Conservation (phyloP, 129 eudicot genomes). For the Solidago caesia region DNA sequence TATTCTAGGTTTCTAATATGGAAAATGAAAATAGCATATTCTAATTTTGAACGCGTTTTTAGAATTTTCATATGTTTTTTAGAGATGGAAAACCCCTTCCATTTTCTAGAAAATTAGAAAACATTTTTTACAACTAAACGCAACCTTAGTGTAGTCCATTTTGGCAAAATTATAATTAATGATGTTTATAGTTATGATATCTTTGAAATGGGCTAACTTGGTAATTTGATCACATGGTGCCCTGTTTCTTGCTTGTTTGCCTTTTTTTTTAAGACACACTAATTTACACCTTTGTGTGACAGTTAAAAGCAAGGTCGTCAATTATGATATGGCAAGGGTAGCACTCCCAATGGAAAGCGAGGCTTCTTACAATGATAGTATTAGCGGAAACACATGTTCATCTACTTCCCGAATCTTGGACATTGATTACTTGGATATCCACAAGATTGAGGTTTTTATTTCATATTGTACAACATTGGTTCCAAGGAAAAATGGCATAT, state of each 20-base stretch:
- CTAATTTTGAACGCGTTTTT: too few relatives aligned
- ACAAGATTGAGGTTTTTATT: slow-evolving; percentile 41
- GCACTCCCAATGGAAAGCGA: slow-evolving; percentile 53
- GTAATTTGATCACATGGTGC: background rate
- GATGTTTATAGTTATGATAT: too few relatives aligned
- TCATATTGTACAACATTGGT: background rate
- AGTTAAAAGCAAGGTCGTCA: slow-evolving; percentile 59
- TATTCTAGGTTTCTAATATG: too few relatives aligned
- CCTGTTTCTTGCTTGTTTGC: background rate
- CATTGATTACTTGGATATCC: slow-evolving; percentile 47
- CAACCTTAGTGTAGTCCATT: too few relatives aligned
- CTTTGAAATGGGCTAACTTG: background rate
- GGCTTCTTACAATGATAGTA: slow-evolving; percentile 35
- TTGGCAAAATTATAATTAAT: too few relatives aligned
- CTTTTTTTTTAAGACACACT: slow-evolving; percentile 4
- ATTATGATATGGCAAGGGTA: slow-evolving; percentile 41
- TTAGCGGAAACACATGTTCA: slow-evolving; percentile 39
- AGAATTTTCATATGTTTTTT: too few relatives aligned
- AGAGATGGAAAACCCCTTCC: too few relatives aligned
- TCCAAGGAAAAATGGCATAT: slow-evolving; percentile 4
- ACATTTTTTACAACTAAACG: too few relatives aligned
- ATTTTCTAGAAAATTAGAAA: background rate
- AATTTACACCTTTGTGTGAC: slow-evolving; percentile 17
- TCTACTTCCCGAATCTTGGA: slow-evolving; percentile 45
- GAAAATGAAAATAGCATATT: too few relatives aligned